Evolutionary conservation across 495 filamentous ascomycete genomes (phyloP).

Genomic region (Penicillium alfredii): DNA sequence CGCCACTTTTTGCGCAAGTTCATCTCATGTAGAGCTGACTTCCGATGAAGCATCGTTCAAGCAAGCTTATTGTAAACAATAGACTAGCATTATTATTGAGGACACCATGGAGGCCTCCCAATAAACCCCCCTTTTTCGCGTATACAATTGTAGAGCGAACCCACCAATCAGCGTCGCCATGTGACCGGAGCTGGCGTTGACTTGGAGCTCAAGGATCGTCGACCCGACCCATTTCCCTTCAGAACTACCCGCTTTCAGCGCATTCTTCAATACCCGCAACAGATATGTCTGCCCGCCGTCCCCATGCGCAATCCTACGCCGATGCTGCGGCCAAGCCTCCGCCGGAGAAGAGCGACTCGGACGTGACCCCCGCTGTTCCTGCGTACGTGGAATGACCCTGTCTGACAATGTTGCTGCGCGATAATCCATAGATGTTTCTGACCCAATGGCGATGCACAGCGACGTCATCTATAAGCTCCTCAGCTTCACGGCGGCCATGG

Average conservation of each 20-base stretch:
- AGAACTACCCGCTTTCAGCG: neutral
- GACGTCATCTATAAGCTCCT: slow-evolving; percentile 85
- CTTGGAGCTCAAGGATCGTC: no score
- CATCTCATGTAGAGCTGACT: no score
- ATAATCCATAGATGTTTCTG: no score
- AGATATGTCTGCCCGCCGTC: slow-evolving; percentile 32
- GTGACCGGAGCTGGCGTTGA: slow-evolving; percentile 10
- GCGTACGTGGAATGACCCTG: slow-evolving; percentile 45
- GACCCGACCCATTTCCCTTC: neutral
- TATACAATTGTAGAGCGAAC: no score
- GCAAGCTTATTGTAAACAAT: no score
- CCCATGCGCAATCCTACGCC: slow-evolving; percentile 30
- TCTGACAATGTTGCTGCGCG: neutral
- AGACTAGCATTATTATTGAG: no score
- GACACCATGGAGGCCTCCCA: no score
- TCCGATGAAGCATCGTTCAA: no score
- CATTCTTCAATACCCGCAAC: neutral
- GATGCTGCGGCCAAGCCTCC: slow-evolving; percentile 25
- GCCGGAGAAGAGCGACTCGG: slow-evolving; percentile 27
- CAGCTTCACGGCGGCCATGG: slow-evolving; percentile 86
- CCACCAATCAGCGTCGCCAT: no score
- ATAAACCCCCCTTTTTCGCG: no score
- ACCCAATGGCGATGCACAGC: slow-evolving; percentile 41
- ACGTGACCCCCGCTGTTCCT: slow-evolving; percentile 63
- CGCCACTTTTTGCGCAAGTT: no score